phyloP scores from a whole-genome alignment of 1,284 basidiomycete genomes.

The Boletus sp. region DNA sequence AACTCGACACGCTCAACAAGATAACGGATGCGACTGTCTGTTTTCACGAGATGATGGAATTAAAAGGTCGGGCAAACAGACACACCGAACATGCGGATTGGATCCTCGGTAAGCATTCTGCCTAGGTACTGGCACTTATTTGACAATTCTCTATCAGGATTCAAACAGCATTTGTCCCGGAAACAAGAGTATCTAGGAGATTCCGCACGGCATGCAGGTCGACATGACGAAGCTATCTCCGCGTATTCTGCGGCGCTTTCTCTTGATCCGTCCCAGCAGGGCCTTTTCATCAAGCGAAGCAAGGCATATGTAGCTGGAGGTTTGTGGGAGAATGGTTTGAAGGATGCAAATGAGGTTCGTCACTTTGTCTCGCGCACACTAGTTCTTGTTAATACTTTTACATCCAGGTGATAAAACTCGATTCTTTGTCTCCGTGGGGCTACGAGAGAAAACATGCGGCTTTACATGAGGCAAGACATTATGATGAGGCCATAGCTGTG shows the following conservation, averaged over 20 bases:
- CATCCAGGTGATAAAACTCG: neutral
- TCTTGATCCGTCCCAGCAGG: neutral
- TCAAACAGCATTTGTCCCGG: neutral
- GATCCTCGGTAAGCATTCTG: neutral
- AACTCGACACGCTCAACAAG: neutral
- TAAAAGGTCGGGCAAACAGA: neutral
- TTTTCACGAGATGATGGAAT: conserved; percentile 5
- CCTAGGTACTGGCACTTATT: neutral
- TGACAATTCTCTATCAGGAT: neutral
- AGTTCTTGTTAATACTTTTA: neutral
- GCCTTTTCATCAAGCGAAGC: conserved; percentile 1
- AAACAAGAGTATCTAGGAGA: conserved; percentile 4
- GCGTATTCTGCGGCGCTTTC: conserved; percentile 4
- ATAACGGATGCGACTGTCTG: neutral
- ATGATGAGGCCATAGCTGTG: neutral
- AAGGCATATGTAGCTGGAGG: neutral
- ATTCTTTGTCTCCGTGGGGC: conserved; percentile 5
- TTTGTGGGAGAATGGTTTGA: neutral
- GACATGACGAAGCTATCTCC: neutral
- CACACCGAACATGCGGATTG: neutral
- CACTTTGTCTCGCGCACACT: too few species aligned
- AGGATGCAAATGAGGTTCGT: conserved; percentile 4
- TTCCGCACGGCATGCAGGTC: neutral
- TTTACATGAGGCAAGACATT: neutral
- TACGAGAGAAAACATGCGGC: conserved; percentile 6